Evolutionary conservation across 1,284 basidiomycete species (phyloP), one percentile per base, ranked within the genome.

Genomic region (Paramarasmius palmivorus): DNA sequence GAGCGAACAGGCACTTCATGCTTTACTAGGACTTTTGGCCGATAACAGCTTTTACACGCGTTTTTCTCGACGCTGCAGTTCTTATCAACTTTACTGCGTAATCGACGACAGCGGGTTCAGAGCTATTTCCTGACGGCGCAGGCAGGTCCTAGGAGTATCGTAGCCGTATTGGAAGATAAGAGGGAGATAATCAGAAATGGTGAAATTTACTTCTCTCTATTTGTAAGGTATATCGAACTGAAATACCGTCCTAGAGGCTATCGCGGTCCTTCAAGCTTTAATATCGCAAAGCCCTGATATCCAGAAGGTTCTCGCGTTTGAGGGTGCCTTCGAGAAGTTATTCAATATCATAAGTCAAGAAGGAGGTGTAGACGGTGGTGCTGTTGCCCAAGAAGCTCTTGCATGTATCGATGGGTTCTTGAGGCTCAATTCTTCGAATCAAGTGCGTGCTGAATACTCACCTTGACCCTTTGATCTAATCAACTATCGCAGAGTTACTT

Each of bases 271-370:
- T 32, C 92, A 96, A 53, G 78, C 86, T 4, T 77, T 99, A 37
- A 85, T 92, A 39, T 83, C 85, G 1, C 89, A 93, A 60, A 98
- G 92, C 63, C 84, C 93, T 32, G 95, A 98, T 67, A 92, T 99
- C 47, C 96, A 98, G 68, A 99, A 98, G 73, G 88, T 98, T 20
- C 84, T 98, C 39, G 95, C 95, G 0, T 99, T 99, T 65, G 95
- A 96, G 62, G 95, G 97, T 26, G 92, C 92, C 0, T 98, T 99
- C 65, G 96, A 99, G 73, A 93, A 91, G 66, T 80, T 98, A 29
- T 94, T 99, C 72, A 88, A 89, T 56, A 94, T 94, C 46, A 83
- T 98, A 57, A 81, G 84, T 6, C 80, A 84, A 55, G 96, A 98
- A 71, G 92, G 94, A 37, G 94, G 97, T 0, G 80, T 96, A 36